phyloP scores from a whole-genome alignment of 257 asterid species.

The Rauvolfia tetraphylla region DNA sequence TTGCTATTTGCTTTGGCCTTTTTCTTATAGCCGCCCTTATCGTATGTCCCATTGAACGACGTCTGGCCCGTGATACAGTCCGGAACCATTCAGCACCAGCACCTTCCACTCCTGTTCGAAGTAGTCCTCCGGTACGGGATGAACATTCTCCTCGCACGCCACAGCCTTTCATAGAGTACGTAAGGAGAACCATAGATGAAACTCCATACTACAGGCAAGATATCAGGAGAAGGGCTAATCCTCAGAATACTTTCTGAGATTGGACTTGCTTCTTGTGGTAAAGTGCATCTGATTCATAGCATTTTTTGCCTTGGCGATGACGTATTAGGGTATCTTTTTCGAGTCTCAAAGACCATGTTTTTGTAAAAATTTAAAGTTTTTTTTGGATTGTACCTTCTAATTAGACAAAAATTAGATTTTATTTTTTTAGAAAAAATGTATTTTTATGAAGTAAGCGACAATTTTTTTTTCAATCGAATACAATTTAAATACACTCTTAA shows the following conservation, averaged over 20 bases:
- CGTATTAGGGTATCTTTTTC: background rate
- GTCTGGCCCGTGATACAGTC: constrained; percentile 14
- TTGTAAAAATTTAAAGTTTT: no score
- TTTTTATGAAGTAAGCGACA: no score
- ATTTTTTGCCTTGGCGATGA: background rate
- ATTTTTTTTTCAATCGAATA: no score
- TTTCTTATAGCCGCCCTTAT: constrained; percentile 22
- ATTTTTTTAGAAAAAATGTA: no score
- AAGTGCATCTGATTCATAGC: background rate
- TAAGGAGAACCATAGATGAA: constrained; percentile 80
- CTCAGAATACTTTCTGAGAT: constrained; percentile 51
- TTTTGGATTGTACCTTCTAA: no score
- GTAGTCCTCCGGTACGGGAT: constrained; percentile 33
- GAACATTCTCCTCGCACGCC: constrained; percentile 89
- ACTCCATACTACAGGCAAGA: constrained; percentile 85
- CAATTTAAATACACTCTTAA: no score
- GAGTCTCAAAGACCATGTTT: background rate
- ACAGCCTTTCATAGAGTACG: constrained; percentile 82
- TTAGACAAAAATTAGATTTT: no score
- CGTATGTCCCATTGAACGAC: constrained; percentile 7
- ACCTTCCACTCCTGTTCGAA: constrained; percentile 58
- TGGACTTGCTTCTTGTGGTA: background rate
- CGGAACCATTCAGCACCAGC: constrained; percentile 35
- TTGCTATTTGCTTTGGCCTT: constrained; percentile 25
- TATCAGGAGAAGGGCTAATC: constrained; percentile 66